Conservation (phyloP, 169 alveolate species). For the Cryptosporidium canis region DNA sequence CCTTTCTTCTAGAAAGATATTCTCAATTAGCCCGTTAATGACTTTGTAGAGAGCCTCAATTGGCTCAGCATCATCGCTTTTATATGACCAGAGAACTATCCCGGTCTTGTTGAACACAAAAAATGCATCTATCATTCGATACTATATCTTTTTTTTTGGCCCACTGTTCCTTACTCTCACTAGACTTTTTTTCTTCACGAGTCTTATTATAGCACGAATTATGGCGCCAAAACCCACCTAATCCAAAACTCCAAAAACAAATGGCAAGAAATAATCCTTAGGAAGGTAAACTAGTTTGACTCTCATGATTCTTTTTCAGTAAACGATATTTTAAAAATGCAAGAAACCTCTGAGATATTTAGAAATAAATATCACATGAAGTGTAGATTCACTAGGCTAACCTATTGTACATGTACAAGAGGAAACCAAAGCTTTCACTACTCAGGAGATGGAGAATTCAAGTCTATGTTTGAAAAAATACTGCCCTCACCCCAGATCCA, state of each 20-base stretch:
- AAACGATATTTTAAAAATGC: not conserved
- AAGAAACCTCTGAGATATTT: slow-evolving; percentile 5
- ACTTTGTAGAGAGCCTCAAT: not conserved
- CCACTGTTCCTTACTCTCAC: not conserved
- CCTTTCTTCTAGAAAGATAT: slow-evolving; percentile 60
- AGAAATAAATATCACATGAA: slow-evolving; percentile 40
- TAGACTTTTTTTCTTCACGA: not conserved
- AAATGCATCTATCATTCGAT: slow-evolving; percentile 54
- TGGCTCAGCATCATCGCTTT: not conserved
- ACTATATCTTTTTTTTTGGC: not conserved
- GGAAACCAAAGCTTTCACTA: slow-evolving; percentile 10
- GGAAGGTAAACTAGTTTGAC: not conserved
- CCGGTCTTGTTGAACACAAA: slow-evolving; percentile 57
- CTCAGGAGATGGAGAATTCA: not conserved
- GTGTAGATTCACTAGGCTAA: slow-evolving; percentile 30
- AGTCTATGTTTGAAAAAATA: slow-evolving; percentile 18
- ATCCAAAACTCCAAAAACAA: not conserved
- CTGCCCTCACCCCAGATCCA: slow-evolving; percentile 34
- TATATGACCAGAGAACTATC: slow-evolving; percentile 55
- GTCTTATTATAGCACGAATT: not conserved
- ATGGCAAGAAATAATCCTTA: not conserved
- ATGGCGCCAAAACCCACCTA: slow-evolving; percentile 42
- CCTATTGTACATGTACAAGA: slow-evolving; percentile 57
- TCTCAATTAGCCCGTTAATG: slow-evolving; percentile 2
- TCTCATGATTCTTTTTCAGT: not conserved